These are phyloP conservation scores for Rubus idaeus DNA, from an alignment of 306 rosid genomes.

Conservation along the genomic window DNA sequence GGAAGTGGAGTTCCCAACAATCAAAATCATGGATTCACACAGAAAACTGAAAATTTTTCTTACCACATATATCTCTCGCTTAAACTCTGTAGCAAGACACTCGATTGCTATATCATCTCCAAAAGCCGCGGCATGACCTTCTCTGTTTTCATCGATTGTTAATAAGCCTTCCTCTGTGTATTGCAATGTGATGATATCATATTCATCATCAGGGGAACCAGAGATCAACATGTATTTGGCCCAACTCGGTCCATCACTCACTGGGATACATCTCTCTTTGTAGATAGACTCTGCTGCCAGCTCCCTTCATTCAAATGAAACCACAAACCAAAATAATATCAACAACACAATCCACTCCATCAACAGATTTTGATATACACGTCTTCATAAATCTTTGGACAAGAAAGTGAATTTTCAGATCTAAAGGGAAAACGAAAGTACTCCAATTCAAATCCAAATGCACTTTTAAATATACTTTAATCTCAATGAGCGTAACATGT, in stretches of 20 bases:
- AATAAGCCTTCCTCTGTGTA: slow-evolving; percentile 92
- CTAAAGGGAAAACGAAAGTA: background rate
- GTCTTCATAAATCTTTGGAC: background rate
- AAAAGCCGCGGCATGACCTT: slow-evolving; percentile 94
- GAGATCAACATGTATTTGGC: slow-evolving; percentile 94
- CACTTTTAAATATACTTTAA: background rate
- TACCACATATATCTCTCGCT: slow-evolving; percentile 94
- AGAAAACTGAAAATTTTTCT: slow-evolving; percentile 25
- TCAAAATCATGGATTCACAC: background rate
- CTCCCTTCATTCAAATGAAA: slow-evolving; percentile 56
- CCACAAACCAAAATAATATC: slow-evolving; percentile 23
- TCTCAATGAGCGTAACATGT: background rate
- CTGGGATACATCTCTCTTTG: slow-evolving; percentile 83
- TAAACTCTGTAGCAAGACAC: slow-evolving; percentile 96
- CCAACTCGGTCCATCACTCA: slow-evolving; percentile 85
- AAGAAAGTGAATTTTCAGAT: slow-evolving; percentile 1
- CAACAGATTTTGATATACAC: background rate
- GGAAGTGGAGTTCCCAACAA: background rate
- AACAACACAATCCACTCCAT: background rate
- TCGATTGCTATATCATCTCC: slow-evolving; percentile 99
- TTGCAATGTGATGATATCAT: slow-evolving; percentile 91
- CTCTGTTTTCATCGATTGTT: slow-evolving; percentile 81
- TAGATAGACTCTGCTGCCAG: slow-evolving; percentile 89
- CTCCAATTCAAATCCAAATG: background rate
- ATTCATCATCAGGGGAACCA: slow-evolving; percentile 77